Evolutionary conservation across 345 rosid genomes (phyloP), one percentile per base, ranked within the genome.

Genomic region (Bruguiera gymnorhiza): DNA sequence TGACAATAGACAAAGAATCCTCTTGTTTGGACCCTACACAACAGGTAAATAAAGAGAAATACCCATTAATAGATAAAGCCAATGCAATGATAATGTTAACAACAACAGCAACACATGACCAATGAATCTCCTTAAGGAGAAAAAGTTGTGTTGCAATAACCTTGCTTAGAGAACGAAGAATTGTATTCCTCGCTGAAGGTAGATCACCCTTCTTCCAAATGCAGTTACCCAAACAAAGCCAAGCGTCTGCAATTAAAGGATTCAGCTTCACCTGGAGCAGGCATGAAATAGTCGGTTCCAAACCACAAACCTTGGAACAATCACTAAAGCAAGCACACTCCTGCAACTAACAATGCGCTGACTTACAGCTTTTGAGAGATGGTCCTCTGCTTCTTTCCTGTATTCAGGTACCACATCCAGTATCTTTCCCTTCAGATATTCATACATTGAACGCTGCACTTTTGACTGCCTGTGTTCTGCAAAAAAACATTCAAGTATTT

Each of bases 161-260:
- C 88, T 85, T 89, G 82, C 83, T 85, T 60, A 89, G 73, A 52
- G 91, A 89, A 65, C 85, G 94, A 83, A 73, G 85, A 78, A 85
- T 84, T 79, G 91, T 85, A 65, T 89, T 86, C 76, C 84, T 89
- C 1, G 89, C 91, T 0, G 89, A 80, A 62, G 82, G 67, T 46
- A 86, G 82, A 76, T 89, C 94, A 59, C 94, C 94, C 78, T 89
- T 89, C 84, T 89, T 89, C 91, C 94, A 89, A 61, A 89, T 85
- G 87, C 87, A 76, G 75, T 84, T 81, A 53, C 94, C 93, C 75
- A 89, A 75, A 66, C 87, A 86, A 32, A 86, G 74, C 89, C 91
- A 89, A 70, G 94, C 94, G 69, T 89, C 94, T 71, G 84, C 87
- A 82, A 89, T 84, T 63, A 91, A 83, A 26, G 94, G 91, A 81